Evolutionary conservation across 495 filamentous ascomycete genomes (phyloP), one percentile per base, ranked within the genome.

Genomic region (Daldinia bambusicola): DNA sequence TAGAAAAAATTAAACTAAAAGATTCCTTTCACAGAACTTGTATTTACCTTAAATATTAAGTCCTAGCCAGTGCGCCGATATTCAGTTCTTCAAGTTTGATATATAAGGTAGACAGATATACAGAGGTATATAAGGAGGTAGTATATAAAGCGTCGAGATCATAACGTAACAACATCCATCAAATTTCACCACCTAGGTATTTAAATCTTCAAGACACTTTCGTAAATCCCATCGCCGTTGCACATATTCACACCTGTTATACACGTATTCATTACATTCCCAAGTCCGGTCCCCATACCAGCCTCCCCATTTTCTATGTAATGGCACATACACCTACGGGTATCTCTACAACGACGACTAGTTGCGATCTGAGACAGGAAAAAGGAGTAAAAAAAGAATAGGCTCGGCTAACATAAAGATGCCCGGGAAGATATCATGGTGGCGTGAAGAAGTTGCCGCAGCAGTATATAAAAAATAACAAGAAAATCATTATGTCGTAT

Each of bases 401-500:
- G 7, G 34, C 34, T 26, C 3, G 26, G 26, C 3, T 36, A 12
- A 6, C 20, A 4, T 30, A 32, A 53, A n/a, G 14, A 2, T 6
- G 30, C 6, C 1, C 12, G 6, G n/a, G 14, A 52, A 31, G 26
- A 13, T 13, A 8, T 48, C 9, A 20, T 13, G 3, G 9, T 12
- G 18, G 8, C 5, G 18, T 48, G 18, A 32, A 32, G 31, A 53
- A 32, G 12, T 20, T 26, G 51, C 6, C 16, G 31, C 14, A n/a
- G 51, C 26, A 31, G 14, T 30, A 32, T 36, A 36, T 36, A 36
- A 2, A 6, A 26, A 53, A 32, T 32, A 32, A 14, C 13, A 53
- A 53, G 31, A 53, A 53, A 31, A 32, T 30, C n/a, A 53, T 53
- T 14, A 14, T 31, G 20, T 53, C 26, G 51, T 53, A 10, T 37